A percentile compares a stretch with the other conserved stretches of the same genome.
These are phyloP conservation scores for Penicillium steckii DNA, from an alignment of 495 filamentous ascomycete genomes.

Conservation along the genomic window DNA sequence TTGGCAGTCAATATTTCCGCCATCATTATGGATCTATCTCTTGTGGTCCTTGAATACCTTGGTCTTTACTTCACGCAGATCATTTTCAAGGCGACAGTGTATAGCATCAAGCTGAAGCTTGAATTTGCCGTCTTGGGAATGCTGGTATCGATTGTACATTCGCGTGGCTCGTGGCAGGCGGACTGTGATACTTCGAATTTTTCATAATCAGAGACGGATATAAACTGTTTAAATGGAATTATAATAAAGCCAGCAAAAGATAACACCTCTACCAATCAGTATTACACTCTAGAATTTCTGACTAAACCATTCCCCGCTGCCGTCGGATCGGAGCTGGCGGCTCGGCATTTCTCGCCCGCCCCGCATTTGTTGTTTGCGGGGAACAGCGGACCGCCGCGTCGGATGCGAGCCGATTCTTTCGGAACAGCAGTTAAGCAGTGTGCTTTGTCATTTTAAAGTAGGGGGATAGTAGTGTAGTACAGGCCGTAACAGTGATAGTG, in stretches of 20 bases:
- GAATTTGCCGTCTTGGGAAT: constrained; percentile 51
- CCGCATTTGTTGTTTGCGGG: not conserved
- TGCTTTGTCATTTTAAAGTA: too few species aligned
- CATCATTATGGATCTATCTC: constrained; percentile 41
- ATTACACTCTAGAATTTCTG: too few species aligned
- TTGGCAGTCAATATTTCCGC: constrained; percentile 44
- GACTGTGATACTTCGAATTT: constrained; percentile 7
- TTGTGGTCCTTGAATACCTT: constrained; percentile 46
- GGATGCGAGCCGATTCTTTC: constrained; percentile 5
- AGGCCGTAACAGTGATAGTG: not conserved
- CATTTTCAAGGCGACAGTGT: constrained; percentile 46
- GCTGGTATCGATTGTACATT: constrained; percentile 21
- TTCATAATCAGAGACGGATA: not conserved
- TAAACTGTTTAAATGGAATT: too few species aligned
- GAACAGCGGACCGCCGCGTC: constrained; percentile 7
- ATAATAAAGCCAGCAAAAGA: too few species aligned
- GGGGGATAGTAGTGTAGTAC: too few species aligned
- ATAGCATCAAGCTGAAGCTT: constrained; percentile 55
- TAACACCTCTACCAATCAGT: too few species aligned
- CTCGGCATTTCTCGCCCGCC: constrained; percentile 6
- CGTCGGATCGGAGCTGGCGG: constrained; percentile 16
- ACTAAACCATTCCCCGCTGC: not conserved
- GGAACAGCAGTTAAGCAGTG: not conserved
- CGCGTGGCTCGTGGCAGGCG: constrained; percentile 21
- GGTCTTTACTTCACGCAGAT: constrained; percentile 47